A percentile compares a stretch with the other conserved stretches of the same genome.
These are phyloP conservation scores for Boletus pseudopeckii DNA, from an alignment of 768 basidiomycete genomes.

Conservation along the genomic window DNA sequence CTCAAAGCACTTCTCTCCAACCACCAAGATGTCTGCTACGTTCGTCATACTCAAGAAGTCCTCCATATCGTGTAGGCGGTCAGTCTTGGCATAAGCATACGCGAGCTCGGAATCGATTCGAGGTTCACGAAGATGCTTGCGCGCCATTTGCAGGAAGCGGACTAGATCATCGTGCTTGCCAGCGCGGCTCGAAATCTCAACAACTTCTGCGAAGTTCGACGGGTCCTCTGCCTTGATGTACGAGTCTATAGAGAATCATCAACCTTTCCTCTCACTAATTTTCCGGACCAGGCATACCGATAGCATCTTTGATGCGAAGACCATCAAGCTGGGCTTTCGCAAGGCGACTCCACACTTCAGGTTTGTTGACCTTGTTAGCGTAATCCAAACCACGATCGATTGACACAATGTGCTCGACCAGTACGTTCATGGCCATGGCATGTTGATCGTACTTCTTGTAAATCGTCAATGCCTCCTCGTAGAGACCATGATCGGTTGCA, in stretches of 20 bases:
- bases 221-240: slow-evolving; percentile 98
- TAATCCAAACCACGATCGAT: slow-evolving; percentile 96
- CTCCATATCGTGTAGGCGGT: slow-evolving; percentile 98
- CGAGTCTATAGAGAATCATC: slow-evolving; percentile 57
- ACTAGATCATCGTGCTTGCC: slow-evolving; percentile 94
- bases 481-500: slow-evolving; percentile 91
- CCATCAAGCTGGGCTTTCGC: slow-evolving; percentile 99
- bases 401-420: slow-evolving; percentile 97
- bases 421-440: slow-evolving; percentile 92
- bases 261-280: not conserved
- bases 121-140: slow-evolving; percentile 94
- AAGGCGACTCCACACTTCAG: slow-evolving; percentile 95
- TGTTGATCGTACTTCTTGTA: slow-evolving; percentile 98
- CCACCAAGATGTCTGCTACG: slow-evolving; percentile 93
- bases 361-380: slow-evolving; percentile 93
- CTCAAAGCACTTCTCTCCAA: slow-evolving; percentile 99
- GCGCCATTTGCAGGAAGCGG: slow-evolving; percentile 96
- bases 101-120: slow-evolving; percentile 98
- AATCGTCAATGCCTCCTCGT: slow-evolving; percentile 94
- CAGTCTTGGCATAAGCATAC: slow-evolving; percentile 97
- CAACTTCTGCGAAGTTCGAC: slow-evolving; percentile 89
- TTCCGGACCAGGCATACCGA: slow-evolving; percentile 55
- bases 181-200: slow-evolving; percentile 92
- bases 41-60: slow-evolving; percentile 99
- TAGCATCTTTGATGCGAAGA: slow-evolving; percentile 95